These are phyloP conservation scores for Blastocystis sp. DNA, from an alignment of 352 stramenopile genomes.

Conservation along the genomic window DNA sequence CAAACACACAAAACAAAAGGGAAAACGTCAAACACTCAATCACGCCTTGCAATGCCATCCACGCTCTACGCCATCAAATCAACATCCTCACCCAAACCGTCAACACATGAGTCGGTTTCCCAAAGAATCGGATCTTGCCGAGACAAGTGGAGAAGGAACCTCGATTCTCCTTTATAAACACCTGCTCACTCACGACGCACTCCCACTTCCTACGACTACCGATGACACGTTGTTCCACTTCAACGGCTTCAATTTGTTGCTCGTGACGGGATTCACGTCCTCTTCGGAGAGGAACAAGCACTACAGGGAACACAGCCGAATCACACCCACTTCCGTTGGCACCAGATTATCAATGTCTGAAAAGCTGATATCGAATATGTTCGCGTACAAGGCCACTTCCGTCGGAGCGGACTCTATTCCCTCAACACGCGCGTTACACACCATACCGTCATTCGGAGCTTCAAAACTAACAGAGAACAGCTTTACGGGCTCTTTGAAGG, in stretches of 20 bases:
- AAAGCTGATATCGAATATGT: conserved; percentile 44
- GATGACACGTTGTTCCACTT: conserved; percentile 65
- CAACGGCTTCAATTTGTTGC: conserved; percentile 21
- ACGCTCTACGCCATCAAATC: conserved; percentile 40
- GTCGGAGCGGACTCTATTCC: conserved; percentile 54
- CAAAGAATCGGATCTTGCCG: conserved; percentile 44
- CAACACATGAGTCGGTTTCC: conserved; percentile 41
- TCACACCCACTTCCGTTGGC: conserved; percentile 8
- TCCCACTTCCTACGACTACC: not conserved
- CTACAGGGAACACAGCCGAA: not conserved
- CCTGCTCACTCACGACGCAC: not conserved
- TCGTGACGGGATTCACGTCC: not conserved
- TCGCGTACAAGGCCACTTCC: conserved; percentile 31
- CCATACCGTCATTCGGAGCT: conserved; percentile 53
- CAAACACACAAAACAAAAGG: not conserved
- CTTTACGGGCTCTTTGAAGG: conserved; percentile 54
- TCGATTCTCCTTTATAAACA: conserved; percentile 64
- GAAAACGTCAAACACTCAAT: not conserved
- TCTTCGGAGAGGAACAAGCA: conserved; percentile 19
- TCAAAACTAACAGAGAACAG: conserved; percentile 63
- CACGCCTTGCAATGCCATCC: conserved; percentile 22
- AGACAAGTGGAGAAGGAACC: conserved; percentile 17
- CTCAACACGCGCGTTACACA: not conserved
- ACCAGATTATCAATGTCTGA: conserved; percentile 57
- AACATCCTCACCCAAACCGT: too few relatives aligned